A percentile compares a stretch with the other conserved stretches of the same genome.
These are phyloP conservation scores for Russula lepida DNA, from an alignment of 768 basidiomycete species.

Conservation along the genomic window DNA sequence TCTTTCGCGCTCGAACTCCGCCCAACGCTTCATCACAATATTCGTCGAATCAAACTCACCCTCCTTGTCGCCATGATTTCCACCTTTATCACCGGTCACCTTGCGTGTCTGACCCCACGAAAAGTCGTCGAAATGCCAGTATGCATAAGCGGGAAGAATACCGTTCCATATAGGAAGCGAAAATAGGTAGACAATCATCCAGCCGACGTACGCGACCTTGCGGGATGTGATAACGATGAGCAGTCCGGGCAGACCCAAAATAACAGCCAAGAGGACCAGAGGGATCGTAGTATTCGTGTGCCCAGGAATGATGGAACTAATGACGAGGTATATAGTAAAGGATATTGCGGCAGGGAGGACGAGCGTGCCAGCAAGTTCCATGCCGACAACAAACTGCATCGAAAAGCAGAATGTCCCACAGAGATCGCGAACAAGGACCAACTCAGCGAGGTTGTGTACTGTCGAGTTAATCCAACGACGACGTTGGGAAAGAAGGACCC, in stretches of 20 bases:
- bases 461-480: conserved; percentile 99
- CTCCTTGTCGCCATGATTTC: conserved; percentile 81
- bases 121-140: conserved; percentile 99
- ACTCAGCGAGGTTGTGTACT: conserved; percentile 93
- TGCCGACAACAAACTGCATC: conserved; percentile 98
- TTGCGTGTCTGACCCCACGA: conserved; percentile 94
- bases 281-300: conserved; percentile 77
- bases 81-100: conserved; percentile 46
- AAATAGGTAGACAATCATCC: conserved; percentile 92
- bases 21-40: conserved; percentile 99
- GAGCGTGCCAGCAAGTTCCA: conserved; percentile 95
- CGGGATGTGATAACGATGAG: conserved; percentile 94
- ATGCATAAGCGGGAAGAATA: conserved; percentile 90
- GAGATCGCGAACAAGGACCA: conserved; percentile 91
- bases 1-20: conserved; percentile 92
- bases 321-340: conserved; percentile 91
- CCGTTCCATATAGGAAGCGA: conserved; percentile 98
- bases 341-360: conserved; percentile 96
- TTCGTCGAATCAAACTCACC: conserved; percentile 95
- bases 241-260: conserved; percentile 92
- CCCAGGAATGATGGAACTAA: conserved; percentile 77
- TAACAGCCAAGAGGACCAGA: conserved; percentile 84
- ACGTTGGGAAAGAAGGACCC: conserved; percentile 87
- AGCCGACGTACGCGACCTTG: conserved; percentile 89
- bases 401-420: conserved; percentile 99